These are phyloP conservation scores for Cladosporium sp. DNA, from an alignment of 2,329 filamentous ascomycete species.

Conservation along the genomic window DNA sequence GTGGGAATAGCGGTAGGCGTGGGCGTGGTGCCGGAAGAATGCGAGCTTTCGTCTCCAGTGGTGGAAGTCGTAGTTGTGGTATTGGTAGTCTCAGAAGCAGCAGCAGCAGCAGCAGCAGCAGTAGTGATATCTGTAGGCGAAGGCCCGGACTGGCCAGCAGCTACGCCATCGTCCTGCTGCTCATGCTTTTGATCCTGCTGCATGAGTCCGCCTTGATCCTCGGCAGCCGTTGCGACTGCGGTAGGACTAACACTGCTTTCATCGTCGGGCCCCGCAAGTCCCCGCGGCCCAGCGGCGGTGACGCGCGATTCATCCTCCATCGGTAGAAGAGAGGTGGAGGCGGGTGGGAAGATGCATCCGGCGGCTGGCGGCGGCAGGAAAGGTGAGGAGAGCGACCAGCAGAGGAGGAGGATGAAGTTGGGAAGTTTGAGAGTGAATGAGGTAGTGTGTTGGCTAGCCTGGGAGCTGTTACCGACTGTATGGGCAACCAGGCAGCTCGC, in stretches of 20 bases:
- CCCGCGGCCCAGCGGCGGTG: not conserved
- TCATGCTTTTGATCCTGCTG: constrained; percentile 3
- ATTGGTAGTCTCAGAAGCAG: not conserved
- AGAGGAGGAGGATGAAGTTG: not conserved
- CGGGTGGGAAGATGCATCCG: not conserved
- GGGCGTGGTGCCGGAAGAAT: not conserved
- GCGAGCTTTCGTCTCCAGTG: constrained; percentile 2
- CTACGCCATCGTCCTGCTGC: constrained; percentile 5
- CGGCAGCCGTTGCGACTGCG: constrained; percentile 4
- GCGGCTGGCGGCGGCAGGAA: not conserved
- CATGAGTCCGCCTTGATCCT: constrained; percentile 11
- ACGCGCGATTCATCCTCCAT: constrained; percentile 4
- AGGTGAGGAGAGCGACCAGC: not conserved
- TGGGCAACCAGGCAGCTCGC: not conserved
- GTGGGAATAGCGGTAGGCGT: not conserved
- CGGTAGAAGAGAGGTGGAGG: not conserved
- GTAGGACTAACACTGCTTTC: not conserved
- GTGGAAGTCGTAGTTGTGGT: not conserved
- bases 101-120: not conserved
- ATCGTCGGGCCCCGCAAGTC: not conserved
- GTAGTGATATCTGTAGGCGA: not conserved
- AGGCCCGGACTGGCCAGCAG: not conserved
- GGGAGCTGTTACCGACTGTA: no score
- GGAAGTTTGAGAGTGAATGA: no score
- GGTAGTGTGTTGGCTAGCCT: no score